These are phyloP conservation scores for Candida rishiriensis DNA, from an alignment of 805 yeast genomes.

Conservation along the genomic window DNA sequence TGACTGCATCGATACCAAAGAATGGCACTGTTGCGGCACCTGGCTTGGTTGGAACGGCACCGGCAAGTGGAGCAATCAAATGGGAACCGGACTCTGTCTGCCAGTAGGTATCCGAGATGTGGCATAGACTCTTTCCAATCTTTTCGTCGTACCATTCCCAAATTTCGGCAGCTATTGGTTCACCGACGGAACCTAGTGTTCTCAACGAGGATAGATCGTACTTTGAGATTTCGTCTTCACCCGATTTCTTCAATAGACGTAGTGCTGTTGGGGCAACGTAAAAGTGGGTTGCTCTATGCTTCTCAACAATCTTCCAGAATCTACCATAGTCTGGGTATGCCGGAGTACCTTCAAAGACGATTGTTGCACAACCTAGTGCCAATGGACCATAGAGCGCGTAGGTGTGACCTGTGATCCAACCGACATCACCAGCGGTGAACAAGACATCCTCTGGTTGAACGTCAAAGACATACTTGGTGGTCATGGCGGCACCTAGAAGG, in stretches of 20 bases:
- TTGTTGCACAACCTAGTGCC: conserved; percentile 68
- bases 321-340: conserved; percentile 78
- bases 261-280: conserved; percentile 84
- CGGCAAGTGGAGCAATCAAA: conserved; percentile 71
- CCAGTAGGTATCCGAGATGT: conserved; percentile 83
- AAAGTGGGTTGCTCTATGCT: conserved; percentile 70
- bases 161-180: conserved; percentile 79
- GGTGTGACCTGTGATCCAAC: conserved; percentile 90
- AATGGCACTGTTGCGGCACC: conserved; percentile 84
- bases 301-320: conserved; percentile 73
- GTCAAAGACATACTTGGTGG: conserved; percentile 75
- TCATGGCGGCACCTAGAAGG: conserved; percentile 64
- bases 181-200: conserved; percentile 79
- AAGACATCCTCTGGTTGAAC: conserved; percentile 68
- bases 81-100: conserved; percentile 86
- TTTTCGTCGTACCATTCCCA: conserved; percentile 83
- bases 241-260: conserved; percentile 71
- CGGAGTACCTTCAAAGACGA: conserved; percentile 84
- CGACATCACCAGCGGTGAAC: conserved; percentile 87
- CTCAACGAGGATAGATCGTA: conserved; percentile 63
- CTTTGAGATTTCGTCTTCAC: conserved; percentile 55
- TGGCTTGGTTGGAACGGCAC: conserved; percentile 75
- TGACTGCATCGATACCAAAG: conserved; percentile 72
- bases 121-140: conserved; percentile 66
- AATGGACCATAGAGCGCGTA: conserved; percentile 82